These are phyloP conservation scores for Stagonosporopsis cucurbitacearum DNA, from an alignment of 2,329 filamentous ascomycete species.

Conservation along the genomic window DNA sequence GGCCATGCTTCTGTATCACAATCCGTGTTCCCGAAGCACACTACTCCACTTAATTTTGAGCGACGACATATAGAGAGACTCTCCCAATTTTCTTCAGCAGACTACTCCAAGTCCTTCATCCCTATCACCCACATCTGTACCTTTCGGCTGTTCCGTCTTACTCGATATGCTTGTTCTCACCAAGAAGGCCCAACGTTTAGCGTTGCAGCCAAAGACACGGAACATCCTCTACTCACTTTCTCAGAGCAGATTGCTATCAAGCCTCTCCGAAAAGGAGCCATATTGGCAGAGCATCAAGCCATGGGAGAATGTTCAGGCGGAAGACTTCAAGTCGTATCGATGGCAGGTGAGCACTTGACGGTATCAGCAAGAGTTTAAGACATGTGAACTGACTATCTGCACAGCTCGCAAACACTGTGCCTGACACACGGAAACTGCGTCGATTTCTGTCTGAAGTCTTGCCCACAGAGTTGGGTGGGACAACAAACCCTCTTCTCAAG, in stretches of 20 bases:
- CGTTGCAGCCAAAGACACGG: neutral
- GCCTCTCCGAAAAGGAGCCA: slow-evolving; percentile 17
- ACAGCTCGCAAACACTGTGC: slow-evolving; percentile 59
- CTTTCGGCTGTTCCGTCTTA: neutral
- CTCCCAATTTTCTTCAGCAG: neutral
- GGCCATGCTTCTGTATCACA: slow-evolving; percentile 2
- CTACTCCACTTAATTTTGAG: neutral
- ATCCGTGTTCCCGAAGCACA: neutral
- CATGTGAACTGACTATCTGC: neutral
- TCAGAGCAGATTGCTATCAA: slow-evolving; percentile 22
- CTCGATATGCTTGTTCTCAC: slow-evolving; percentile 11
- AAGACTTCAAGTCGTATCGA: slow-evolving; percentile 60
- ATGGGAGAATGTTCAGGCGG: slow-evolving; percentile 57
- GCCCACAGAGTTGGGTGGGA: slow-evolving; percentile 57
- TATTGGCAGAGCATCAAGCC: slow-evolving; percentile 61
- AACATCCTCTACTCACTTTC: neutral
- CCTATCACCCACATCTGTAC: neutral
- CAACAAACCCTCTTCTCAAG: slow-evolving; percentile 36
- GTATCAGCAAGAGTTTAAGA: neutral
- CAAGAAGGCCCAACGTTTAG: neutral
- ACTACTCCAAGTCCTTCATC: neutral
- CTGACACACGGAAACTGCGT: slow-evolving; percentile 55
- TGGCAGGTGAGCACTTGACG: slow-evolving; percentile 61
- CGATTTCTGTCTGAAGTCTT: slow-evolving; percentile 59
- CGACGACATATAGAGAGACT: neutral